Percentiles rank a stretch among this genome's conserved stretches.
Conservation (phyloP, 2,329 filamentous ascomycete species). For the Talaromyces piceae region DNA sequence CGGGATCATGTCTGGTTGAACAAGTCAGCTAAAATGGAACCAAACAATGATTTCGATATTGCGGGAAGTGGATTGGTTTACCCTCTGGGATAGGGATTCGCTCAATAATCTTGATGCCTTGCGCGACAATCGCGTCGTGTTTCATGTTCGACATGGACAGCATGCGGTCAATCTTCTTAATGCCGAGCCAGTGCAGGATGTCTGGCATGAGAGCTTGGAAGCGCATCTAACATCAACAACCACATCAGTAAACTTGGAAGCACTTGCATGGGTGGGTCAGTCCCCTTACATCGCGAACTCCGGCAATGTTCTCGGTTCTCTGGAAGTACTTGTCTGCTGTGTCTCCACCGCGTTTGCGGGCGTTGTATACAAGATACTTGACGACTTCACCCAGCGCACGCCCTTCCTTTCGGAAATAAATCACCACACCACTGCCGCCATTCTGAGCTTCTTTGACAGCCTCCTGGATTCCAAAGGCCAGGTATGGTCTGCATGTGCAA, state of each 20-base stretch:
- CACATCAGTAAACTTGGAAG: too few species aligned
- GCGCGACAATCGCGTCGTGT: conserved; percentile 45
- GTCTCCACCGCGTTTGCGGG: conserved; percentile 38
- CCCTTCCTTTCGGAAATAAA: conserved; percentile 98
- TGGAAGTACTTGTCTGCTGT: conserved; percentile 64
- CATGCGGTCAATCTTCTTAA: conserved; percentile 98
- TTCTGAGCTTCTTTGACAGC: conserved; percentile 95
- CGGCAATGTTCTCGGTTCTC: conserved; percentile 95
- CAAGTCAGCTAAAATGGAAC: background rate
- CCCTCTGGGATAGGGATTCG: conserved; percentile 79
- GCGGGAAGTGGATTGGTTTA: too few species aligned
- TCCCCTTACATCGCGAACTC: conserved; percentile 67
- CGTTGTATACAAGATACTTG: conserved; percentile 65
- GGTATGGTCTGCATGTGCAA: conserved; percentile 84
- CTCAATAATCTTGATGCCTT: conserved; percentile 67
- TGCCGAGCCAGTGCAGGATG: conserved; percentile 95
- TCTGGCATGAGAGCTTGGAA: conserved; percentile 98
- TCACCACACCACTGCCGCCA: conserved; percentile 87
- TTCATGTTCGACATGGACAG: conserved; percentile 88
- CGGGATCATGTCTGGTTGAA: conserved; percentile 67
- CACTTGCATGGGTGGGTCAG: too few species aligned
- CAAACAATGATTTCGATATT: background rate
- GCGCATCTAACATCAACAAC: conserved; percentile 77
- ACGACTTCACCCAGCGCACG: conserved; percentile 91
- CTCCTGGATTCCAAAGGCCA: conserved; percentile 95